phyloP scores from a whole-genome alignment of 345 rosid species.

The Euclidium syriacum region DNA sequence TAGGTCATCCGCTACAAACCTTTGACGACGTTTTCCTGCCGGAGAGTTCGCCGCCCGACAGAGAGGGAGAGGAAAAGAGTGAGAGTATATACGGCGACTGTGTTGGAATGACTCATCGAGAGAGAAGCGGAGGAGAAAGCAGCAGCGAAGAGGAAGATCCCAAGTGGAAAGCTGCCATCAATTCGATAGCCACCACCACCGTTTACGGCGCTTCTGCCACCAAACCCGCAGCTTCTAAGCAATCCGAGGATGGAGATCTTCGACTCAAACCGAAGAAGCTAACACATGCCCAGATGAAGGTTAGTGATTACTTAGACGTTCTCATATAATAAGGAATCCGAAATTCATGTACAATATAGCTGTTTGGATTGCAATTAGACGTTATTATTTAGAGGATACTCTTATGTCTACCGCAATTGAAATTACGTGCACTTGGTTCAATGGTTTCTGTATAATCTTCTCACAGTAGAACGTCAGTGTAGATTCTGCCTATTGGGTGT shows the following conservation, averaged over 20 bases:
- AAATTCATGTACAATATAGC: not conserved
- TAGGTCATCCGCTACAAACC: slow-evolving; percentile 14
- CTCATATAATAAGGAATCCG: not conserved
- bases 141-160: slow-evolving; percentile 70
- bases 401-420: not conserved
- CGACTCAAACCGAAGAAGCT: slow-evolving; percentile 48
- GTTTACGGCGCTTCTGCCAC: slow-evolving; percentile 31
- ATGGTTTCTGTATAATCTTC: not conserved
- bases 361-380: not conserved
- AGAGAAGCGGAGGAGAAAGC: slow-evolving; percentile 24
- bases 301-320: slow-evolving; percentile 6
- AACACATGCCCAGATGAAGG: slow-evolving; percentile 76
- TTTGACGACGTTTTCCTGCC: slow-evolving; percentile 5
- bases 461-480: not conserved
- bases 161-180: slow-evolving; percentile 73
- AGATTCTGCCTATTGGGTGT: not conserved
- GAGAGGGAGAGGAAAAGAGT: not conserved
- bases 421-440: not conserved
- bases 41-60: not conserved
- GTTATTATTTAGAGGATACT: not conserved
- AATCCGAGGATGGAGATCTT: slow-evolving; percentile 26
- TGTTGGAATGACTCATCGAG: slow-evolving; percentile 29
- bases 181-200: slow-evolving; percentile 58
- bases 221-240: slow-evolving; percentile 20
- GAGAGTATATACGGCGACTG: not conserved